phyloP scores from a whole-genome alignment of 345 rosid species.

The Salix purpurea region DNA sequence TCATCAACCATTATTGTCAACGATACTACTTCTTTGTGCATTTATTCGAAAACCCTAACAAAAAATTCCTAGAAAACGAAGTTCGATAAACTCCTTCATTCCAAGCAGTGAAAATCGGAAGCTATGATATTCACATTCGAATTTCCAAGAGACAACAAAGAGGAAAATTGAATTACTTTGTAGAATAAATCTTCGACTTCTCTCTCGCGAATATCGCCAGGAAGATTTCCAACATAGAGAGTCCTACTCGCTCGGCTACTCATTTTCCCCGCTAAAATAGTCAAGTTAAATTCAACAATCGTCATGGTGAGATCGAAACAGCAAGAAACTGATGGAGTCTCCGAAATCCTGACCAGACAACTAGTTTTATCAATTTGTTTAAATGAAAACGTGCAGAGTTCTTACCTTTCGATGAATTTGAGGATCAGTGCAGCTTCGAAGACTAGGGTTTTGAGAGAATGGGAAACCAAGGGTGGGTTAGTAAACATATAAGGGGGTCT shows the following conservation, averaged over 20 bases:
- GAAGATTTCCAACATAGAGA: slow-evolving; percentile 90
- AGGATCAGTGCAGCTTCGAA: not conserved
- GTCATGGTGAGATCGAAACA: not conserved
- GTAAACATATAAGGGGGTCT: not conserved
- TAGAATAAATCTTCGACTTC: slow-evolving; percentile 90
- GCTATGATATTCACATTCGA: not conserved
- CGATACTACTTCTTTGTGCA: not conserved
- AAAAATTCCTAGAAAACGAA: not conserved
- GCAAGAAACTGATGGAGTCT: not conserved
- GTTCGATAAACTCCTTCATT: not conserved
- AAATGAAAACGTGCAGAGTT: not conserved
- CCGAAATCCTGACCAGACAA: not conserved
- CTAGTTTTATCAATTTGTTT: not conserved
- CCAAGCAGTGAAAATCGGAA: not conserved
- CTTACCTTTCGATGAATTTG: not conserved
- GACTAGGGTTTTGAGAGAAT: slow-evolving; percentile 6
- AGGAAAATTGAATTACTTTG: slow-evolving; percentile 44
- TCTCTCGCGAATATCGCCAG: slow-evolving; percentile 79
- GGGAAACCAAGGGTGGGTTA: not conserved
- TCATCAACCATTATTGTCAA: not conserved
- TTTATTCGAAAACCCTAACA: not conserved
- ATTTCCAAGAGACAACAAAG: not conserved
- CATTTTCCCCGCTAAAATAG: slow-evolving; percentile 43
- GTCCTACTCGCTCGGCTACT: slow-evolving; percentile 81
- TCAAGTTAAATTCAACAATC: not conserved